These are phyloP conservation scores for Cornus kousa DNA, from an alignment of 148 eudicot species.

Conservation along the genomic window DNA sequence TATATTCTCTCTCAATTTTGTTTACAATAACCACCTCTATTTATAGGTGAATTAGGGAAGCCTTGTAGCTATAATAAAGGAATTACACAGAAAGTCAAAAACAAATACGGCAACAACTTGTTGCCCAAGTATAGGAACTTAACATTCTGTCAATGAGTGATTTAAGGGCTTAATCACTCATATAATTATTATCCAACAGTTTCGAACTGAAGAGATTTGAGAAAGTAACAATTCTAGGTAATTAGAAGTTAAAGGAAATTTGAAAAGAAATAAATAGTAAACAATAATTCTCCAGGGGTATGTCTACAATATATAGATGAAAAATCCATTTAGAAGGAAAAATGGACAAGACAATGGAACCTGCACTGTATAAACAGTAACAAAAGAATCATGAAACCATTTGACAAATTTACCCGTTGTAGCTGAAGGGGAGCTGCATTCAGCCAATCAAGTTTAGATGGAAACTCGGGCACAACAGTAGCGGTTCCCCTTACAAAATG, in stretches of 20 bases:
- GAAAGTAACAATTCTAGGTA: background rate
- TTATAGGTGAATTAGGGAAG: no score
- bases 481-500: constrained; percentile 52
- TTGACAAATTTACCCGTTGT: constrained; percentile 50
- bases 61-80: no score
- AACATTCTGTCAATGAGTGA: no score
- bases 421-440: constrained; percentile 88
- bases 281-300: background rate
- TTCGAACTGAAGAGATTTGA: background rate
- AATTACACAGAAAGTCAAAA: no score
- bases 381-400: constrained; percentile 2
- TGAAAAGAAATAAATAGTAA: background rate
- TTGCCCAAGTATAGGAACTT: no score
- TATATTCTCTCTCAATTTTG: no score
- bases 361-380: background rate
- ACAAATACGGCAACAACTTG: no score
- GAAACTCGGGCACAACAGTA: constrained; percentile 80
- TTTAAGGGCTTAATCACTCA: no score
- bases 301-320: background rate
- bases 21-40: no score
- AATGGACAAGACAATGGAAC: background rate
- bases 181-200: no score
- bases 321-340: background rate
- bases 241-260: background rate
- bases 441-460: constrained; percentile 93